These are phyloP conservation scores for Colletotrichum australisinense DNA, from an alignment of 2,329 filamentous ascomycete genomes.

Conservation along the genomic window DNA sequence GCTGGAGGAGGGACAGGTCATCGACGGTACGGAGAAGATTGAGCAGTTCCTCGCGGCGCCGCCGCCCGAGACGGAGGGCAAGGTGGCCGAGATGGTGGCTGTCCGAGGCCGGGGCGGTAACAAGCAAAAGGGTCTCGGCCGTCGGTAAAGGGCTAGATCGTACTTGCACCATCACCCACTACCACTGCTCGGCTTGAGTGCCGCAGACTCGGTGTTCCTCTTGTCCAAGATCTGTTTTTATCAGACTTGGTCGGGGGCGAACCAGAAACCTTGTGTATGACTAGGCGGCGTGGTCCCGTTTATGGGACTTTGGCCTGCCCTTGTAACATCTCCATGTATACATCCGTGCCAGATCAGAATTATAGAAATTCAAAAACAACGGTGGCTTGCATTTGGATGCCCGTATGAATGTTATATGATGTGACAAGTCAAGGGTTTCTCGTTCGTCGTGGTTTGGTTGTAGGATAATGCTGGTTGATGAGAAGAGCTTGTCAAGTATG, in stretches of 20 bases:
- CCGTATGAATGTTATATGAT: neutral
- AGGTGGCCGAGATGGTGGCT: conserved; percentile 45
- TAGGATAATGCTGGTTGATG: neutral
- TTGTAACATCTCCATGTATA: conserved; percentile 36
- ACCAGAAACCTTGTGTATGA: conserved; percentile 22
- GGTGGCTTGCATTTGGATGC: neutral
- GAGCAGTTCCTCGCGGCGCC: conserved; percentile 48
- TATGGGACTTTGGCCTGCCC: conserved; percentile 10
- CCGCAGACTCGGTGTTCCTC: neutral
- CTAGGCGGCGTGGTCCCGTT: conserved; percentile 18
- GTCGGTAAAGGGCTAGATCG: conserved; percentile 1
- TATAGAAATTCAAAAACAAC: conserved; percentile 25
- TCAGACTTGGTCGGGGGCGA: neutral
- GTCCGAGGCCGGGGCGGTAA: conserved; percentile 27
- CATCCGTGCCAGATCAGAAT: conserved; percentile 18
- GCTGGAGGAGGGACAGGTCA: conserved; percentile 62
- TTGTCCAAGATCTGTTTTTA: neutral
- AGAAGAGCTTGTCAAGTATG: neutral
- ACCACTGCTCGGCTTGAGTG: neutral
- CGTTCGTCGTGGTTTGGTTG: no score
- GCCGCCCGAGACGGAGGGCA: conserved; percentile 42
- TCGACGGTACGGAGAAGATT: conserved; percentile 68
- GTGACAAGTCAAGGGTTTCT: neutral
- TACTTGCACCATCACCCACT: neutral
- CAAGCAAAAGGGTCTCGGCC: conserved; percentile 8